phyloP scores from a whole-genome alignment of 148 eudicot genomes.

The Cornus controversa region DNA sequence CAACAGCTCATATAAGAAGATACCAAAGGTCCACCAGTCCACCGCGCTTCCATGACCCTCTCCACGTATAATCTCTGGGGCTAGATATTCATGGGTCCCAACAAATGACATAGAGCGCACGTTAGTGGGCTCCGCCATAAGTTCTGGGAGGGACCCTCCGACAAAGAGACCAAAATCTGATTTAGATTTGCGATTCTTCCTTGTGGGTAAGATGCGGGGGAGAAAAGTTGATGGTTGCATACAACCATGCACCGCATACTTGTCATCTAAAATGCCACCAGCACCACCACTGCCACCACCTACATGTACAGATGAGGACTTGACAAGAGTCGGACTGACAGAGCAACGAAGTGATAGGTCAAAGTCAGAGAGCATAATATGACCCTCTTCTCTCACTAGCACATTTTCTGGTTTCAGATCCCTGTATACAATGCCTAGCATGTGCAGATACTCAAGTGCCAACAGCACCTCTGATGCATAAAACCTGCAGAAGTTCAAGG shows the following conservation, averaged over 20 bases:
- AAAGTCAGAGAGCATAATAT: slow-evolving; percentile 88
- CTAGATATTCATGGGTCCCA: slow-evolving; percentile 87
- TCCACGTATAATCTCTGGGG: slow-evolving; percentile 89
- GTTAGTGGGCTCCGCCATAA: slow-evolving; percentile 92
- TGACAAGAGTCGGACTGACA: slow-evolving; percentile 82
- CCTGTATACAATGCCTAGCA: slow-evolving; percentile 88
- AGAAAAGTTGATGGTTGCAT: slow-evolving; percentile 72
- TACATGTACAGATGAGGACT: slow-evolving; percentile 50
- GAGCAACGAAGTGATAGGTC: slow-evolving; percentile 92
- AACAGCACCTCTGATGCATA: slow-evolving; percentile 76
- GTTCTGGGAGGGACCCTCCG: slow-evolving; percentile 76
- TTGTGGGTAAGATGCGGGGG: slow-evolving; percentile 63
- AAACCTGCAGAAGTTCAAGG: slow-evolving; percentile 44
- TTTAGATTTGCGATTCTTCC: slow-evolving; percentile 76
- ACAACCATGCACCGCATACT: slow-evolving; percentile 50
- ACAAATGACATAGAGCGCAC: slow-evolving; percentile 93
- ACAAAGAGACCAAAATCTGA: slow-evolving; percentile 70
- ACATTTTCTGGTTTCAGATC: slow-evolving; percentile 93
- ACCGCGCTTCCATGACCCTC: slow-evolving; percentile 97
- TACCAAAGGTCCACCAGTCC: slow-evolving; percentile 96
- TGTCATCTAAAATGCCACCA: slow-evolving; percentile 48
- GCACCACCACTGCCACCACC: slow-evolving; percentile 17
- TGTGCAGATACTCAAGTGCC: slow-evolving; percentile 87
- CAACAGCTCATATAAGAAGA: slow-evolving; percentile 77
- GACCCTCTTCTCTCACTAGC: slow-evolving; percentile 77